Evolutionary conservation across 176 grass and related monocot genomes (phyloP).

Genomic region (Carex cristatella): DNA sequence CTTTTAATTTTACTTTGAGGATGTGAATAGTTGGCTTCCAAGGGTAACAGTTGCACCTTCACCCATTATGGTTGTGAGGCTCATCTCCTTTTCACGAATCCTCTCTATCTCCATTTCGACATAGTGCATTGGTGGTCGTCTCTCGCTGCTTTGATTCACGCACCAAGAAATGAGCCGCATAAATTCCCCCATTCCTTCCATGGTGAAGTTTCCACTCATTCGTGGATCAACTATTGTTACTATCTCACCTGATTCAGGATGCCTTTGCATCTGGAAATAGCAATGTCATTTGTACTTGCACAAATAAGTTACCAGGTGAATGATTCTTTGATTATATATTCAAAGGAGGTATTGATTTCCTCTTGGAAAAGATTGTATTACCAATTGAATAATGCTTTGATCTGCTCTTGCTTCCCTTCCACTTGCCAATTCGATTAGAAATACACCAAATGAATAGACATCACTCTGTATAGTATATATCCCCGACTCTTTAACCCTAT

Average conservation of each 20-base stretch:
- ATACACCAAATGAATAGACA: constrained; percentile 92
- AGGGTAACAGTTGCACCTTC: constrained; percentile 76
- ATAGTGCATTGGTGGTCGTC: constrained; percentile 61
- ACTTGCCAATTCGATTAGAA: constrained; percentile 77
- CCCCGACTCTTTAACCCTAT: constrained; percentile 57
- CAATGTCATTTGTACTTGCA: background rate
- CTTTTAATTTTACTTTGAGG: constrained; percentile 35
- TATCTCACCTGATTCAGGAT: constrained; percentile 42
- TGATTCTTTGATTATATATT: constrained; percentile 29
- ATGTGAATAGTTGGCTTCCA: constrained; percentile 88
- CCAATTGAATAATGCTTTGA: constrained; percentile 64
- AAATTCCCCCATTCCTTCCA: constrained; percentile 63
- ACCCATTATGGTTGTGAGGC: constrained; percentile 54
- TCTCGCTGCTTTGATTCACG: constrained; percentile 36
- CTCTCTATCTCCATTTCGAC: constrained; percentile 77
- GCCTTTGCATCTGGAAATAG: constrained; percentile 53
- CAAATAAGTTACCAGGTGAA: background rate
- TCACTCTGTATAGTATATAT: constrained; percentile 60
- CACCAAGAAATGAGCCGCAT: constrained; percentile 70
- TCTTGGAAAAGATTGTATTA: constrained; percentile 14
- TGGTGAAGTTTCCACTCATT: constrained; percentile 62
- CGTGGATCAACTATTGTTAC: constrained; percentile 40
- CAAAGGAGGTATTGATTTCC: background rate
- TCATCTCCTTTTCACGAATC: constrained; percentile 72
- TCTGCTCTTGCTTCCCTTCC: constrained; percentile 47